Base-by-base conservation (phyloP, 805 yeast genomes). In the Metschnikowia lunata region DNA sequence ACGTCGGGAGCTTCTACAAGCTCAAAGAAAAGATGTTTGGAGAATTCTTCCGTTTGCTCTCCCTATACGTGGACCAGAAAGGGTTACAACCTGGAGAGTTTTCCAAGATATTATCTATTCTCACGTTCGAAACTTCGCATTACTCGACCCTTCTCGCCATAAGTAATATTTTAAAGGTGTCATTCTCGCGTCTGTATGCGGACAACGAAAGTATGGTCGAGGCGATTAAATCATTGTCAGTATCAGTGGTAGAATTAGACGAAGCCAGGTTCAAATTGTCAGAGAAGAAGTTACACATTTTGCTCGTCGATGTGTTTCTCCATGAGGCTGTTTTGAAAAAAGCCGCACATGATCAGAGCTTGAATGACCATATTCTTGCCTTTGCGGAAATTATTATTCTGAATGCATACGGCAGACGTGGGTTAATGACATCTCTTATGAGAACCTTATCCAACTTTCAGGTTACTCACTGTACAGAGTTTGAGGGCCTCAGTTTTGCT, bases 201-300 rank as follows among this genome's bases (percentile, higher is more conserved):
- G 39, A 40, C 12, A 29, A 44, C 7, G 50, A 42, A 5, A 18
- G 36, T 1, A 34, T 47, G 7, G 23, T 56, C 1, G 42, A 51
- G 1, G 45, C 48, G 1, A 43, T 76, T 15, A 58, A 69, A 12
- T 63, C 60, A 2, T 62, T 78, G 34, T 54, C 62, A 1, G 56
- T 61, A 0, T 67, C 85, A 14, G 87, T 96, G 93, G 64, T 63
- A 4, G 74, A 71, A 18, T 56, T 88, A 23, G 71, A 72, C 13
- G 70, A 74, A 1, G 82, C 80, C 9, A 68, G 95, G 38, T 64
- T 88, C 32, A 76, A 82, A 27, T 66, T 86, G 34, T 76, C 77
- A 36, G 93, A 88, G 50, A 77, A 80, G 40, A 72, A 71, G 11
- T 67, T 87, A 37, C 96, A 89, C 52, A 57, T 76, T 11, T 46